phyloP scores from a whole-genome alignment of 148 eudicot species.

The Talinum fruticosum region DNA sequence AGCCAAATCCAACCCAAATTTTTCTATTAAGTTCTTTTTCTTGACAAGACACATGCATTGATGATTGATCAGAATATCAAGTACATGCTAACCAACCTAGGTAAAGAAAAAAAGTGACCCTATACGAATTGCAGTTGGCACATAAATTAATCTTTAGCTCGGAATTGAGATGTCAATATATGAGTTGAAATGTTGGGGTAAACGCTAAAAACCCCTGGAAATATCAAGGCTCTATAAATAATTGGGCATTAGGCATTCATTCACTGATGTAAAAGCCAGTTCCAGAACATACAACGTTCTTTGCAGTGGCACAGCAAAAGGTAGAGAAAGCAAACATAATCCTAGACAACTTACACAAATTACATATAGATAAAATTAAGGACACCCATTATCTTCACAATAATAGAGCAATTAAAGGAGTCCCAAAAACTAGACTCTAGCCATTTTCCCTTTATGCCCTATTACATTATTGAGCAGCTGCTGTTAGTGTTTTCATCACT shows the following conservation, averaged over 20 bases:
- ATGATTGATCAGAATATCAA: no score
- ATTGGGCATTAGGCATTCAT: not conserved
- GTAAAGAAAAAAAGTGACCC: no score
- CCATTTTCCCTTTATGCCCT: not conserved
- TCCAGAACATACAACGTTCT: not conserved
- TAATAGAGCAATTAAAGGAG: not conserved
- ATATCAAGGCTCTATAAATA: not conserved
- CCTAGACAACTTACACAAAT: conserved; percentile 1
- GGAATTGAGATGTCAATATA: not conserved
- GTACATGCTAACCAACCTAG: no score
- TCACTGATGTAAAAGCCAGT: not conserved
- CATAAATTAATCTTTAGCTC: no score
- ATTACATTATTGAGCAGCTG: conserved; percentile 67
- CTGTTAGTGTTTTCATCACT: conserved; percentile 50
- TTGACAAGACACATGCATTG: no score
- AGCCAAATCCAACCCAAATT: no score
- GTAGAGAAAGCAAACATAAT: not conserved
- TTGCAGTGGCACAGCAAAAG: not conserved
- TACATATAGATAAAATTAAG: not conserved
- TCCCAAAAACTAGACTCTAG: conserved; percentile 1
- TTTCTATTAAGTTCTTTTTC: no score
- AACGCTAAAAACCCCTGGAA: not conserved
- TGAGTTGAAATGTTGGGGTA: not conserved
- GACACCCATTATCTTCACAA: not conserved
- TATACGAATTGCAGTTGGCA: no score